Evolutionary conservation across 1,139 yeast species (phyloP).

Genomic region (Geotrichum cucujoidarum): DNA sequence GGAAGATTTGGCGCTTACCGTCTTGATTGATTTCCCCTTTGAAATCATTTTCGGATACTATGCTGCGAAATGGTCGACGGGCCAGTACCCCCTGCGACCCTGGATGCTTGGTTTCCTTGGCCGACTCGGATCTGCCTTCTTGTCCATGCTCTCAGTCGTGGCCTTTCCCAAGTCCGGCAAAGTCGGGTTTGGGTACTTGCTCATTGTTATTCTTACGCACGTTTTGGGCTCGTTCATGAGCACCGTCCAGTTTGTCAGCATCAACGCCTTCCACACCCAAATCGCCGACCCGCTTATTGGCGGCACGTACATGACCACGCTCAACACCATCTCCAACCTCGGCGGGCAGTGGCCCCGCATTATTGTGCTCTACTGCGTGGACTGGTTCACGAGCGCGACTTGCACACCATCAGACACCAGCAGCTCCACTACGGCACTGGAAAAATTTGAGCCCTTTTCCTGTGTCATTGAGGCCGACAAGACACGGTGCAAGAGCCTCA

Average conservation of each 20-base stretch:
- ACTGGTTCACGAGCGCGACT: conserved; percentile 60
- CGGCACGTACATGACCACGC: conserved; percentile 95
- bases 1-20: conserved; percentile 90
- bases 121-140: conserved; percentile 63
- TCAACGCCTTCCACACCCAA: conserved; percentile 90
- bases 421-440: conserved; percentile 19
- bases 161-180: conserved; percentile 63
- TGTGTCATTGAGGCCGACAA: conserved; percentile 44
- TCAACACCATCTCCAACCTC: conserved; percentile 83
- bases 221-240: conserved; percentile 85
- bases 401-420: conserved; percentile 43
- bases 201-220: conserved; percentile 73
- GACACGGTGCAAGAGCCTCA: conserved; percentile 46
- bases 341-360: conserved; percentile 98
- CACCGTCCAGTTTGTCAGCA: conserved; percentile 89
- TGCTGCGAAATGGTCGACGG: conserved; percentile 92
- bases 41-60: conserved; percentile 93
- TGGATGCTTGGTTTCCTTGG: conserved; percentile 93
- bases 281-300: conserved; percentile 95
- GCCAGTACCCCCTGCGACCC: conserved; percentile 65
- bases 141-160: conserved; percentile 71
- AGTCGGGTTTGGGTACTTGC: conserved; percentile 50
- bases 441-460: conserved; percentile 35
- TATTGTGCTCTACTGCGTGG: conserved; percentile 72
- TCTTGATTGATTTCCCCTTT: conserved; percentile 90